Conservation (phyloP, 83 land plant species). For the Picea engelmannii region DNA sequence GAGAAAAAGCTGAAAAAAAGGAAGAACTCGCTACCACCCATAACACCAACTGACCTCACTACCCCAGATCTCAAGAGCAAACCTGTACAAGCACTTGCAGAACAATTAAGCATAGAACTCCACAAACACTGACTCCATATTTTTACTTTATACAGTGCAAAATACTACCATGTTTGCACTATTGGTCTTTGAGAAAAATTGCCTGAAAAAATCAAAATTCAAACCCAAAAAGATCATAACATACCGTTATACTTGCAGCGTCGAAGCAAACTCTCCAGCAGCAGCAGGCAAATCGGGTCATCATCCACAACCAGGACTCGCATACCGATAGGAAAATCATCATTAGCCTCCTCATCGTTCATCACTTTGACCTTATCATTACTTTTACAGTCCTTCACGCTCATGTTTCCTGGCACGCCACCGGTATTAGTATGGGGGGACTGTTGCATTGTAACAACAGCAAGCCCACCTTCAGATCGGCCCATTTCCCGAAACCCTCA, state of each 20-base stretch:
- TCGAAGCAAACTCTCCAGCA: conserved; percentile 47
- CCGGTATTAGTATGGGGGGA: neutral
- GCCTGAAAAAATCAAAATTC: too few species aligned
- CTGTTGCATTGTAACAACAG: conserved; percentile 13
- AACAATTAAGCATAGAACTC: too few species aligned
- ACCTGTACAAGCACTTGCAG: too few species aligned
- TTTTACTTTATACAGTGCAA: too few species aligned
- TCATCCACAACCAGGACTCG: conserved; percentile 74
- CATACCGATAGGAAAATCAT: conserved; percentile 67
- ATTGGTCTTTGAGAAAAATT: too few species aligned
- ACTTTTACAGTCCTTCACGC: conserved; percentile 20
- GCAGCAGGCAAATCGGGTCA: conserved; percentile 52
- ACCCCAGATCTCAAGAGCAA: too few species aligned
- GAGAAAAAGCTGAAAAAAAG: too few species aligned
- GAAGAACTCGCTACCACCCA: too few species aligned
- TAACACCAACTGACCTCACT: too few species aligned
- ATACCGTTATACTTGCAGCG: conserved; percentile 62
- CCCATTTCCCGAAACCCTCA: neutral
- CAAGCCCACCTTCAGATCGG: conserved; percentile 10
- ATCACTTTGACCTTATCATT: too few species aligned
- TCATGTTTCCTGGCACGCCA: conserved; percentile 19
- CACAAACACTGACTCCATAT: too few species aligned
- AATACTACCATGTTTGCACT: too few species aligned
- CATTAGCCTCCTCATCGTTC: conserved; percentile 20
- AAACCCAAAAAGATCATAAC: conserved; percentile 6